These are phyloP conservation scores for Dactylellina sp. DNA, from an alignment of 2,329 filamentous ascomycete genomes.

Conservation along the genomic window DNA sequence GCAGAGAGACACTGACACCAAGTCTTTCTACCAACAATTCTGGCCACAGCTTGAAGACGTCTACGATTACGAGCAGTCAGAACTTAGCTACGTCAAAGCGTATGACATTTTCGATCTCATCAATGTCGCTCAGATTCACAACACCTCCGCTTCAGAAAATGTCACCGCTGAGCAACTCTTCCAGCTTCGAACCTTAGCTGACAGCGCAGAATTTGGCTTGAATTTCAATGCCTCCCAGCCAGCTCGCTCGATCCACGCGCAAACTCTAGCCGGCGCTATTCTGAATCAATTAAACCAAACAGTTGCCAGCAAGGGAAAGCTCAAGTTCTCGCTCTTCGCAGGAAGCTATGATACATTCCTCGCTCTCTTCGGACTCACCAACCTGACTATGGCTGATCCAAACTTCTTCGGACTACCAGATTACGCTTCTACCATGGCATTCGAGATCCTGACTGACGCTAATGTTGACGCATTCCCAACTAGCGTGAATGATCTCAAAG, in stretches of 20 bases:
- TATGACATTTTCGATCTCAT: conserved; percentile 71
- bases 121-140: conserved; percentile 69
- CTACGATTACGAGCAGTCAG: conserved; percentile 61
- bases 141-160: conserved; percentile 63
- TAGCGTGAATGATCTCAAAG: conserved; percentile 65
- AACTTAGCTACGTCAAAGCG: conserved; percentile 67
- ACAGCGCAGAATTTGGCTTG: conserved; percentile 78
- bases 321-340: conserved; percentile 70
- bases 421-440: conserved; percentile 83
- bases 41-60: conserved; percentile 67
- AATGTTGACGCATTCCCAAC: conserved; percentile 58
- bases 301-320: conserved; percentile 64
- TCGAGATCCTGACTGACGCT: conserved; percentile 74
- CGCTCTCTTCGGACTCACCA: conserved; percentile 69
- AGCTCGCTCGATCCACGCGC: conserved; percentile 68
- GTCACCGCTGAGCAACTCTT: conserved; percentile 71
- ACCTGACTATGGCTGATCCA: conserved; percentile 67
- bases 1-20: conserved; percentile 68
- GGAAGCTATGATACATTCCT: conserved; percentile 70
- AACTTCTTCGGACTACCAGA: conserved; percentile 83
- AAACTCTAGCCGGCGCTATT: conserved; percentile 68
- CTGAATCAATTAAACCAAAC: conserved; percentile 65
- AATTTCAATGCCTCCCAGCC: conserved; percentile 66
- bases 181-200: conserved; percentile 78
- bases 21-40: conserved; percentile 66